Percentiles rank a stretch among this genome's conserved stretches.
Evolutionary conservation across 2,329 filamentous ascomycete genomes (phyloP).

Genomic region (Graphilbum fragrans): DNA sequence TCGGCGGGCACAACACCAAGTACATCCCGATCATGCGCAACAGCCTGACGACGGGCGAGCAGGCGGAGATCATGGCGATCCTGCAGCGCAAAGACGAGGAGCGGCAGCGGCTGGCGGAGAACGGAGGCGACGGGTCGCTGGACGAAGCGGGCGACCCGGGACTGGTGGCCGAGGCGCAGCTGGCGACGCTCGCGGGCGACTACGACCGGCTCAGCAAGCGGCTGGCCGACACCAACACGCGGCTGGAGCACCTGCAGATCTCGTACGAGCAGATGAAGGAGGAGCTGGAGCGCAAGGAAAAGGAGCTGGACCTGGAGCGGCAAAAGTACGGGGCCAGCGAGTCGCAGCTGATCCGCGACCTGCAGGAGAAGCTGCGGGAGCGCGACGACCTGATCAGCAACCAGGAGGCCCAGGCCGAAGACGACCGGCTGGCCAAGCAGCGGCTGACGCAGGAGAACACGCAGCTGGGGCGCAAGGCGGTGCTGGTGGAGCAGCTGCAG

Average conservation of each 20-base stretch:
- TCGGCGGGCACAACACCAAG: constrained; percentile 16
- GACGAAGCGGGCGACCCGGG: constrained; percentile 37
- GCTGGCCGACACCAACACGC: constrained; percentile 45
- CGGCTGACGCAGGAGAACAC: constrained; percentile 35
- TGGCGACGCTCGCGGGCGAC: constrained; percentile 36
- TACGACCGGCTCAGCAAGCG: constrained; percentile 42
- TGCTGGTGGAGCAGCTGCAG: constrained; percentile 37
- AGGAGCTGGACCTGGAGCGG: constrained; percentile 40
- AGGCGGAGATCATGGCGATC: constrained; percentile 34
- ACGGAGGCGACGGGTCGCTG: constrained; percentile 21
- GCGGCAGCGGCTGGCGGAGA: constrained; percentile 23
- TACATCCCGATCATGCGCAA: constrained; percentile 20
- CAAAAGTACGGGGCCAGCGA: constrained; percentile 40
- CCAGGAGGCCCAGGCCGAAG: constrained; percentile 54
- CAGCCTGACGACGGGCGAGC: constrained; percentile 21
- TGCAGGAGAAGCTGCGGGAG: constrained; percentile 48
- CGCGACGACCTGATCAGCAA: constrained; percentile 60
- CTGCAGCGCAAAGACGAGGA: constrained; percentile 32
- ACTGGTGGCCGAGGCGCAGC: constrained; percentile 43
- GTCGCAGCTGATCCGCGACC: constrained; percentile 36
- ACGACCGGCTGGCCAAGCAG: constrained; percentile 31
- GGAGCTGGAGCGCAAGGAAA: constrained; percentile 44
- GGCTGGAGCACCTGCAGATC: constrained; percentile 46
- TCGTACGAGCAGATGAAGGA: constrained; percentile 54
- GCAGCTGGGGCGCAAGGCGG: constrained; percentile 30